Conservation (phyloP, 805 yeast species). For the Cephaloascus fragrans region DNA sequence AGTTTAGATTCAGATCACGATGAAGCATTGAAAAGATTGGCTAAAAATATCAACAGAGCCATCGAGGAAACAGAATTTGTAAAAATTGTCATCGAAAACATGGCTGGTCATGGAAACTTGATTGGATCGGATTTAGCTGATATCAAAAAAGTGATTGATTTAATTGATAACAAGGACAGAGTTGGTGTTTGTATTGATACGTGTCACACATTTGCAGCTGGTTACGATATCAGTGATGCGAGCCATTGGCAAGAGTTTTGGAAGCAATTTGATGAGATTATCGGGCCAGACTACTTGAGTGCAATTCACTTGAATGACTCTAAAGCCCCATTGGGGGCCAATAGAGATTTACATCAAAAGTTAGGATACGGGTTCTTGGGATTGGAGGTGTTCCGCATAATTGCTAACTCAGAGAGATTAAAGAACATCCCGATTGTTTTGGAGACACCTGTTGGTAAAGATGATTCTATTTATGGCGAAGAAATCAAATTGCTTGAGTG, state of each 20-base stretch:
- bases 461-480: constrained; percentile 60
- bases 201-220: constrained; percentile 95
- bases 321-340: constrained; percentile 85
- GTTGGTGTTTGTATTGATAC: constrained; percentile 97
- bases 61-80: constrained; percentile 66
- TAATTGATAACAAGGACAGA: constrained; percentile 71
- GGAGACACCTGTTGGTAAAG: constrained; percentile 75
- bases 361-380: constrained; percentile 88
- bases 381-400: constrained; percentile 67
- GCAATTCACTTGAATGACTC: constrained; percentile 92
- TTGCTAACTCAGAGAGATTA: constrained; percentile 62
- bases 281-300: constrained; percentile 67
- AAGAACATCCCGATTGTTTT: constrained; percentile 67
- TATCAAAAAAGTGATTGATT: constrained; percentile 59
- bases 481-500: constrained; percentile 80
- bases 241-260: constrained; percentile 58
- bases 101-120: constrained; percentile 95
- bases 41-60: constrained; percentile 72
- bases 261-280: constrained; percentile 58
- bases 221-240: constrained; percentile 70
- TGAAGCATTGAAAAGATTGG: constrained; percentile 58
- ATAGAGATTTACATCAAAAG: constrained; percentile 84
- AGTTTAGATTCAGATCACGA: constrained; percentile 59
- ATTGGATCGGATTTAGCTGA: constrained; percentile 80
- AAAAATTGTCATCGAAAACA: constrained; percentile 85